A percentile compares a stretch with the other conserved stretches of the same genome.
These are phyloP conservation scores for Imleria badia DNA, from an alignment of 768 basidiomycete genomes.

Conservation along the genomic window DNA sequence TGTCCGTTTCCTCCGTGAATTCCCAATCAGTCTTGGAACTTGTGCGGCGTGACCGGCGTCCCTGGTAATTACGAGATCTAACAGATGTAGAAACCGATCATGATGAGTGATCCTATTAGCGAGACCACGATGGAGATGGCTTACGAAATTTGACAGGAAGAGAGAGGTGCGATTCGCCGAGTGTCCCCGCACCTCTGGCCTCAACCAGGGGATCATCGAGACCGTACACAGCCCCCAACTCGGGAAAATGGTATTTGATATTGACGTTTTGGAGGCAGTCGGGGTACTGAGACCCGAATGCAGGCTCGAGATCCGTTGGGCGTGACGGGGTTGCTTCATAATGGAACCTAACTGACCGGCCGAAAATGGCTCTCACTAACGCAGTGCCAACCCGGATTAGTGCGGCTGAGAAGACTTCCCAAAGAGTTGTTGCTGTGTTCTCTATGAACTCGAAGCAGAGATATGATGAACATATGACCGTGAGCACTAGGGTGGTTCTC, in stretches of 20 bases:
- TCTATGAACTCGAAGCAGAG: constrained; percentile 7
- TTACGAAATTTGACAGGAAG: constrained; percentile 19
- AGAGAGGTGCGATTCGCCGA: constrained; percentile 6
- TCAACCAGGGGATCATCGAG: constrained; percentile 10
- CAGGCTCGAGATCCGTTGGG: constrained; percentile 22
- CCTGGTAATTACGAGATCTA: constrained; percentile 26
- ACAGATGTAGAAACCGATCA: constrained; percentile 21
- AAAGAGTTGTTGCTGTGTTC: constrained; percentile 5
- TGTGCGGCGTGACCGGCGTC: constrained; percentile 23
- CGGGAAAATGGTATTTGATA: constrained; percentile 22
- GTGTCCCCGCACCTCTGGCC: constrained; percentile 5
- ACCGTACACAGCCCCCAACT: constrained; percentile 8
- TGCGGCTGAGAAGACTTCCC: constrained; percentile 25
- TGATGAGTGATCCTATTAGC: constrained; percentile 23
- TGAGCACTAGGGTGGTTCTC: constrained; percentile 17
- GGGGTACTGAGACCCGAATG: constrained; percentile 22
- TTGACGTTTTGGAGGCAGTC: constrained; percentile 13
- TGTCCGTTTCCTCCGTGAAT: constrained; percentile 23
- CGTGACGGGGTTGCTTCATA: constrained; percentile 8
- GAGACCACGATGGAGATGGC: constrained; percentile 14
- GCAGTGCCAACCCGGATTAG: constrained; percentile 24
- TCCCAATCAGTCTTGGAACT: constrained; percentile 16
- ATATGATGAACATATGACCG: constrained; percentile 22
- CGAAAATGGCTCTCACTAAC: constrained; percentile 22
- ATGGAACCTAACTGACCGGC: constrained; percentile 11